phyloP scores from a whole-genome alignment of 306 rosid species.

The Cucurbita maxima region DNA sequence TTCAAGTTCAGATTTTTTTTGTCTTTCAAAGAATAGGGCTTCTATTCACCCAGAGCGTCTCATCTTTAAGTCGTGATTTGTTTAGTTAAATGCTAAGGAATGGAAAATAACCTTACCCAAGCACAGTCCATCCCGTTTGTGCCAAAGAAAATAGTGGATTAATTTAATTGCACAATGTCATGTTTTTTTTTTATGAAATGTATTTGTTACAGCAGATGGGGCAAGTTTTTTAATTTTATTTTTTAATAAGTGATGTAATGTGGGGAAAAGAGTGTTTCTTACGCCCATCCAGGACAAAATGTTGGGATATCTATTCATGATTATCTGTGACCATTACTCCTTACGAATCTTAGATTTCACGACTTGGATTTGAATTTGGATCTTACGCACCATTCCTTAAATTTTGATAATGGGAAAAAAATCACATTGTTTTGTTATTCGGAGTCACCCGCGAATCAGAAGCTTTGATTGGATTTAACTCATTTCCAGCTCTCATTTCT shows the following conservation, averaged over 20 bases:
- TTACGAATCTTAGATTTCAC: slow-evolving; percentile 1
- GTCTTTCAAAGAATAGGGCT: no score
- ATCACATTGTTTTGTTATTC: neutral
- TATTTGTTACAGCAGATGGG: neutral
- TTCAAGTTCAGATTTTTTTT: no score
- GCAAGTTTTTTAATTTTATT: neutral
- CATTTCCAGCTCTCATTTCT: no score
- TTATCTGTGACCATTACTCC: neutral
- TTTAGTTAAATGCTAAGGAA: neutral
- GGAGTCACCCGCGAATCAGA: neutral
- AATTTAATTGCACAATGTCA: no score
- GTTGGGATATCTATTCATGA: neutral
- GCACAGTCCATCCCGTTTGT: neutral
- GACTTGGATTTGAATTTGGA: neutral
- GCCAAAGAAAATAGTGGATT: no score
- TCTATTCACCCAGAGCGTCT: no score
- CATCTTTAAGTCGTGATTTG: no score
- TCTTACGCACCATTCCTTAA: no score
- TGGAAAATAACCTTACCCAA: neutral
- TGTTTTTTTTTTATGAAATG: no score
- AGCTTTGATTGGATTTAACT: neutral
- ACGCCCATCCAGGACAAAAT: neutral
- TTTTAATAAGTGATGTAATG: neutral
- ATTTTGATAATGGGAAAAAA: neutral
- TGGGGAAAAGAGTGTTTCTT: neutral